These are phyloP conservation scores for Alternaria ethzedia DNA, from an alignment of 2,329 filamentous ascomycete species.

Conservation along the genomic window DNA sequence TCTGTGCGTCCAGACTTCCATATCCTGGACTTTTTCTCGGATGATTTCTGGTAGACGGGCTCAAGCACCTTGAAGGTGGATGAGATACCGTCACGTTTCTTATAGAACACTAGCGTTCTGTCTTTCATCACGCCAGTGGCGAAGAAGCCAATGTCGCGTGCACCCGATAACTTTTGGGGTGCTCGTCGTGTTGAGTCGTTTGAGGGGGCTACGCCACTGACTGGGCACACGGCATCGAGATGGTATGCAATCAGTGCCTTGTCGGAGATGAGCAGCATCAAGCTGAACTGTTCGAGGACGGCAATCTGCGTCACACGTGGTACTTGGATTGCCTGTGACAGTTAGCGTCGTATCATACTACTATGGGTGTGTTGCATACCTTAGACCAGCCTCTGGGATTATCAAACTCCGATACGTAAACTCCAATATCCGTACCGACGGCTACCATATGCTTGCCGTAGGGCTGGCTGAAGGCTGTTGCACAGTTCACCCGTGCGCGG, in stretches of 20 bases:
- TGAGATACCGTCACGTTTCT: slow-evolving; percentile 89
- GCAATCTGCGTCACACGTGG: slow-evolving; percentile 87
- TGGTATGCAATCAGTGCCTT: slow-evolving; percentile 92
- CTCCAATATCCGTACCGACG: slow-evolving; percentile 92
- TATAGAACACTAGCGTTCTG: slow-evolving; percentile 92
- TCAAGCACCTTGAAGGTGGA: slow-evolving; percentile 97
- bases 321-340: slow-evolving; percentile 72
- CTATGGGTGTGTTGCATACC: slow-evolving; percentile 60
- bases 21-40: slow-evolving; percentile 78
- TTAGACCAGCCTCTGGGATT: slow-evolving; percentile 91
- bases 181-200: slow-evolving; percentile 80
- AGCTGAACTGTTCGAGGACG: slow-evolving; percentile 92
- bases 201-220: slow-evolving; percentile 61
- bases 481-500: slow-evolving; percentile 87
- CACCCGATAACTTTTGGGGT: slow-evolving; percentile 86
- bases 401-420: slow-evolving; percentile 85
- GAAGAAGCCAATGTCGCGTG: slow-evolving; percentile 95
- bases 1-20: slow-evolving; percentile 80
- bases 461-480: slow-evolving; percentile 82
- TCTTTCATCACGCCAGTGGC: slow-evolving; percentile 97
- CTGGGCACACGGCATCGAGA: slow-evolving; percentile 77
- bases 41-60: slow-evolving; percentile 90
- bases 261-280: slow-evolving; percentile 90
- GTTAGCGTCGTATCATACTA: slow-evolving; percentile 32
- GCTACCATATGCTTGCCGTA: slow-evolving; percentile 87